phyloP scores from a whole-genome alignment of 2,329 filamentous ascomycete genomes.

The Elsinoe australis region DNA sequence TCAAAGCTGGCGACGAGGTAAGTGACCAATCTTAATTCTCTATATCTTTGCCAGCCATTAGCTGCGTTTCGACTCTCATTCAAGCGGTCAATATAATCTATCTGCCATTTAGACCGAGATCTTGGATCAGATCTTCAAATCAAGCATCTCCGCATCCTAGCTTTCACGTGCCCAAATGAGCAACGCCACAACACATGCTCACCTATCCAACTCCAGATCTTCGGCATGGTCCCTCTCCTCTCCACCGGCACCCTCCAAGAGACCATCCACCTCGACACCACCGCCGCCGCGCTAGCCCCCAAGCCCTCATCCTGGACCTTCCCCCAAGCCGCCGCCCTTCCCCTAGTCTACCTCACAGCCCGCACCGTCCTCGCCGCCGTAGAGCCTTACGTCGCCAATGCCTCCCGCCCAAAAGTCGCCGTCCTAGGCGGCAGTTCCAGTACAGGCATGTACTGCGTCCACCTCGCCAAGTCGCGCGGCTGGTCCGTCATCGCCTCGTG shows the following conservation, averaged over 20 bases:
- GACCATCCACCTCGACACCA: conserved; percentile 26
- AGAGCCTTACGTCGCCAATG: conserved; percentile 24
- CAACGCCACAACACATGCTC: too few species aligned
- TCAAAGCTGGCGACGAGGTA: conserved; percentile 27
- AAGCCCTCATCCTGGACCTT: conserved; percentile 28
- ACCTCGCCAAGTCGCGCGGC: conserved; percentile 27
- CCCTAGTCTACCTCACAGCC: conserved; percentile 30
- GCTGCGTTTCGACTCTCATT: too few species aligned
- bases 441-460: conserved; percentile 30
- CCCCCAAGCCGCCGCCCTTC: conserved; percentile 28
- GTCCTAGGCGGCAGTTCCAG: conserved; percentile 29
- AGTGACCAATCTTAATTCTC: background rate
- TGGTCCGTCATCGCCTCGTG: conserved; percentile 43
- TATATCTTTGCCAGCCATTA: background rate
- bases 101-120: too few species aligned
- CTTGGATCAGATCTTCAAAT: too few species aligned
- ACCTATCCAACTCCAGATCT: conserved; percentile 20
- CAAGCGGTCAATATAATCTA: too few species aligned
- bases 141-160: too few species aligned
- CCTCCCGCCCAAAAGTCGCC: conserved; percentile 25
- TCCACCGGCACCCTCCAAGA: conserved; percentile 27
- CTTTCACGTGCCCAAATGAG: too few species aligned
- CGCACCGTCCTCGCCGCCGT: conserved; percentile 28
- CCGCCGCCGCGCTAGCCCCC: conserved; percentile 23
- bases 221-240: conserved; percentile 27